phyloP scores from a whole-genome alignment of 176 grass and related monocot species.

The Dendrocalamus sinicus region DNA sequence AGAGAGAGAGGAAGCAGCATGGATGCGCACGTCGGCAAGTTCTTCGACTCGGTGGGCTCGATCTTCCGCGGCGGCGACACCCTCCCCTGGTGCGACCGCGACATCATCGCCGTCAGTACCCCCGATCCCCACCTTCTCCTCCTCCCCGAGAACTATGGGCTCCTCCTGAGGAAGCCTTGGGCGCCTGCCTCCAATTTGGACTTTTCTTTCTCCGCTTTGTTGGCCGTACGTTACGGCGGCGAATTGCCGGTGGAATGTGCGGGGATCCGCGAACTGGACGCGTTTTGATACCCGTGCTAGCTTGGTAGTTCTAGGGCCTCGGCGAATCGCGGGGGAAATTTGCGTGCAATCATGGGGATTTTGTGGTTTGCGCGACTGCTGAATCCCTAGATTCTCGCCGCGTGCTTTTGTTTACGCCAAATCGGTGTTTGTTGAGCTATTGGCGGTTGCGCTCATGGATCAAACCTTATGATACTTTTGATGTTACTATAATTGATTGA shows the following conservation, averaged over 20 bases:
- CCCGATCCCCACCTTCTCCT: not conserved
- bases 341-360: not conserved
- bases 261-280: not conserved
- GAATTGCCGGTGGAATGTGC: not conserved
- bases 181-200: not conserved
- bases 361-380: not conserved
- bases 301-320: not conserved
- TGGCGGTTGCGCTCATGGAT: not conserved
- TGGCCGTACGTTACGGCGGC: not conserved
- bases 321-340: not conserved
- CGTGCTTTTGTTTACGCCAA: not conserved
- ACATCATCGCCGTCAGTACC: slow-evolving; percentile 72
- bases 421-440: not conserved
- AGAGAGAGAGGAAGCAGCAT: slow-evolving; percentile 27
- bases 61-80: slow-evolving; percentile 69
- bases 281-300: not conserved
- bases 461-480: not conserved
- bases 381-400: not conserved
- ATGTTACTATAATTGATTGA: not conserved
- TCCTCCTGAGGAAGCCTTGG: not conserved
- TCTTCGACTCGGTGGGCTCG: slow-evolving; percentile 75
- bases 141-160: slow-evolving; percentile 3
- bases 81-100: slow-evolving; percentile 78
- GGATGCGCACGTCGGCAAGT: slow-evolving; percentile 54
- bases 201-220: not conserved